Percentiles rank a stretch among this genome's conserved stretches.
phyloP scores from a whole-genome alignment of 129 eudicot species.

The Saposhnikovia divaricata region DNA sequence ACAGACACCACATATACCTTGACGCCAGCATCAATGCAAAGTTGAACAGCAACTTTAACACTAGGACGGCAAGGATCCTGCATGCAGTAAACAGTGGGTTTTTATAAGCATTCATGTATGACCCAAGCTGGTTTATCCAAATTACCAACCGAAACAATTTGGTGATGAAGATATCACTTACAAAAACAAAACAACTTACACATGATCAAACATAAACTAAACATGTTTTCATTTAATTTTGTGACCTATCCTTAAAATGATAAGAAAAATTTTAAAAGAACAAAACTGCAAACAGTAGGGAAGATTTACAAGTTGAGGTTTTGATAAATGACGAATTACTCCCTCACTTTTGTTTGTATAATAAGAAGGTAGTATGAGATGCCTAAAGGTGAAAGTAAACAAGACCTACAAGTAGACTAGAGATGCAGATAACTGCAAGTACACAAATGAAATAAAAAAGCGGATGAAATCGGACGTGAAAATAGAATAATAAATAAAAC shows the following conservation, averaged over 20 bases:
- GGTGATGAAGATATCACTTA: not conserved
- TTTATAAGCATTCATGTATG: not conserved
- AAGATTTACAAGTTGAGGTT: not conserved
- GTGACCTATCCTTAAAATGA: not conserved
- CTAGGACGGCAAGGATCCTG: constrained; percentile 96
- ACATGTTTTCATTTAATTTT: not conserved
- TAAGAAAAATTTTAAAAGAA: not conserved
- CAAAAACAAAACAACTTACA: not conserved
- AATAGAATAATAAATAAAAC: not conserved
- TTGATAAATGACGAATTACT: not conserved
- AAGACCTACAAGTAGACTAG: not conserved
- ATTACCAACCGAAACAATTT: not conserved
- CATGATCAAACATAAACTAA: not conserved
- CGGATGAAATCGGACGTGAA: not conserved
- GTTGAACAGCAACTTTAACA: constrained; percentile 62
- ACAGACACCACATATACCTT: constrained; percentile 40
- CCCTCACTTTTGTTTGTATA: not conserved
- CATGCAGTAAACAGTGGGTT: constrained; percentile 1
- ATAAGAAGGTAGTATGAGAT: not conserved
- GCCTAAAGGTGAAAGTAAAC: not conserved
- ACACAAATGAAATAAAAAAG: not conserved
- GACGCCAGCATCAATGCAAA: constrained; percentile 76
- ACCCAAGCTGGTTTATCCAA: not conserved
- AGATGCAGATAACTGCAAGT: not conserved
- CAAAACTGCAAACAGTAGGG: not conserved